A percentile compares a stretch with the other conserved stretches of the same genome.
Conservation (phyloP, 495 filamentous ascomycete genomes). For the Penicillium maclennaniae region DNA sequence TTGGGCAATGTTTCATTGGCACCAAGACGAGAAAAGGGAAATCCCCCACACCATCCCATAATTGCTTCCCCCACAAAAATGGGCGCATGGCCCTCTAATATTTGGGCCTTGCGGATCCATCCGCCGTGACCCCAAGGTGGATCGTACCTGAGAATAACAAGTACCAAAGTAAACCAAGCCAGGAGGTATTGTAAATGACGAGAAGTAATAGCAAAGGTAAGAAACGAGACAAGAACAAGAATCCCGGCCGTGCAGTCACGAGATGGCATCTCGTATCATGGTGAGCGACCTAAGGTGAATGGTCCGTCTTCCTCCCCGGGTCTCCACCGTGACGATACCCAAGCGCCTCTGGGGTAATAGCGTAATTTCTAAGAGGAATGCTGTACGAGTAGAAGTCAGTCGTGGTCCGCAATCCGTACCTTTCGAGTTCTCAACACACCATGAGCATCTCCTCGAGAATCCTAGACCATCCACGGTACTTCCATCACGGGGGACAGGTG, state of each 20-base stretch:
- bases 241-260: background rate
- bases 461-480: background rate
- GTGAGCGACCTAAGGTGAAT: background rate
- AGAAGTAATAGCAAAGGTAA: background rate
- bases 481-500: background rate
- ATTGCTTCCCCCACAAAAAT: conserved; percentile 31
- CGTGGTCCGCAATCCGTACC: background rate
- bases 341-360: background rate
- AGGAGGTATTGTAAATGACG: no score
- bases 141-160: conserved; percentile 16
- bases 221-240: background rate
- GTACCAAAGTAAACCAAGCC: no score
- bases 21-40: background rate
- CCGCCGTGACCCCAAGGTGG: conserved; percentile 20
- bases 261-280: background rate
- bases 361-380: background rate
- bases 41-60: conserved; percentile 30
- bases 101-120: conserved; percentile 17
- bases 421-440: background rate
- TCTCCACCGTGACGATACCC: background rate
- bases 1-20: background rate
- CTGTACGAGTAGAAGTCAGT: background rate
- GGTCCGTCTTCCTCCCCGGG: background rate
- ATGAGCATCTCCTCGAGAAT: no score
- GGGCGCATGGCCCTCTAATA: conserved; percentile 23